Evolutionary conservation across 2,329 filamentous ascomycete species (phyloP), one percentile per base, ranked within the genome.

Genomic region (Cryphonectria nitschkei): DNA sequence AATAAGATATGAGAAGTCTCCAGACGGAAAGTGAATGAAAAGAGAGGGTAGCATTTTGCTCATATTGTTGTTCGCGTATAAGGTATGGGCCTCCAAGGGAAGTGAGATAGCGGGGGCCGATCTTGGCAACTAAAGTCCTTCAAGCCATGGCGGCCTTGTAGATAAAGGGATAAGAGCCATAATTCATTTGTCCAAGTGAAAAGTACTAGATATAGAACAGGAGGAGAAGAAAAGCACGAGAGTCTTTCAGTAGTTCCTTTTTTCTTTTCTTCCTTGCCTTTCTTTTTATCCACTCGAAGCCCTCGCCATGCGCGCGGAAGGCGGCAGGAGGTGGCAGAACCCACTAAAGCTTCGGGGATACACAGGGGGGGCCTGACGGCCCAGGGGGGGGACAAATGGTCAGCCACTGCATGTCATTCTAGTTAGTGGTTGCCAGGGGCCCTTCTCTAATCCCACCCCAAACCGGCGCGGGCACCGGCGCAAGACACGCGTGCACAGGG

Each of bases 321-420:
- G 9, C 58, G 32, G 58, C 19, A 61, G 58, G 34, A 11, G 14
- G 32, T 37, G 56, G 32, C 29, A 37, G 26, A 14, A 19, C 32
- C 56, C 29, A 60, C 29, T 14, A 22, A 29, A 26, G 22, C n/a
- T 29, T 26, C n/a, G n/a, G 26, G 2, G 19, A n/a, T 52, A 5
- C 34, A 46, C 34, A 46, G 9, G n/a, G 39, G 39, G 43, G 62
- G 13, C 26, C 34, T 8, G 6, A 6, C 3, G 34, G 6, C 6
- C 34, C 34, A 41, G 62, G 62, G 61, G 34, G 61, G 32, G 32
- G 22, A 19, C 32, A 14, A 39, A 50, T 41, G 41, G 60, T 16
- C 32, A 26, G 34, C 52, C 50, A 58, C 34, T 67, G 65, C 65
- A 67, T 60, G 65, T 61, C 65, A 67, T 67, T 61, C 65, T 54